Percentiles rank a stretch among this genome's conserved stretches.
These are phyloP conservation scores for Dothistroma septosporum DNA, from an alignment of 2,329 filamentous ascomycete species.

Conservation along the genomic window DNA sequence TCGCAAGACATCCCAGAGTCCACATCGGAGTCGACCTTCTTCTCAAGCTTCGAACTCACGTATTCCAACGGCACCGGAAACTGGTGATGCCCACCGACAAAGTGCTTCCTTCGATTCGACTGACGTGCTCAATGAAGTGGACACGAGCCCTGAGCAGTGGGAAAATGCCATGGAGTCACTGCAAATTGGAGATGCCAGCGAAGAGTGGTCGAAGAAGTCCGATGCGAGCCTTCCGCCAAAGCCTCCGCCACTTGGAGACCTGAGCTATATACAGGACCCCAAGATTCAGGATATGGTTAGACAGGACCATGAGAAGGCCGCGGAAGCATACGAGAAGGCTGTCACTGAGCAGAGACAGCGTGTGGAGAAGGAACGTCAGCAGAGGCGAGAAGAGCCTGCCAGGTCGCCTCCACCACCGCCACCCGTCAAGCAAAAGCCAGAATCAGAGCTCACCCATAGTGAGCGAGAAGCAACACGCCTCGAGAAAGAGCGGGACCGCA, in stretches of 20 bases:
- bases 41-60: slow-evolving; percentile 5
- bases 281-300: slow-evolving; percentile 64
- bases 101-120: neutral
- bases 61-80: neutral
- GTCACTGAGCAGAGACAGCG: slow-evolving; percentile 56
- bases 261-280: slow-evolving; percentile 59
- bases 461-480: slow-evolving; percentile 31
- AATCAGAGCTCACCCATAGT: slow-evolving; percentile 26
- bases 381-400: slow-evolving; percentile 8
- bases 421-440: slow-evolving; percentile 13
- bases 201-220: neutral
- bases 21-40: slow-evolving; percentile 9
- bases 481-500: slow-evolving; percentile 28
- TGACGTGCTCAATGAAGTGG: neutral
- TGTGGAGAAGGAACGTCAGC: slow-evolving; percentile 14
- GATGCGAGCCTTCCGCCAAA: slow-evolving; percentile 49
- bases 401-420: slow-evolving; percentile 18
- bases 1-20: slow-evolving; percentile 13
- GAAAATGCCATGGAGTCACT: slow-evolving; percentile 22
- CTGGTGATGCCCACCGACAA: neutral
- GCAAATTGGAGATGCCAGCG: slow-evolving; percentile 11
- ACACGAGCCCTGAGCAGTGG: slow-evolving; percentile 13
- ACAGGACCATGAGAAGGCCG: slow-evolving; percentile 59
- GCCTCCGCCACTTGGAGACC: slow-evolving; percentile 48
- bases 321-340: slow-evolving; percentile 63